Base-by-base conservation (phyloP, 306 rosid species). In the Alnus glutinosa region DNA sequence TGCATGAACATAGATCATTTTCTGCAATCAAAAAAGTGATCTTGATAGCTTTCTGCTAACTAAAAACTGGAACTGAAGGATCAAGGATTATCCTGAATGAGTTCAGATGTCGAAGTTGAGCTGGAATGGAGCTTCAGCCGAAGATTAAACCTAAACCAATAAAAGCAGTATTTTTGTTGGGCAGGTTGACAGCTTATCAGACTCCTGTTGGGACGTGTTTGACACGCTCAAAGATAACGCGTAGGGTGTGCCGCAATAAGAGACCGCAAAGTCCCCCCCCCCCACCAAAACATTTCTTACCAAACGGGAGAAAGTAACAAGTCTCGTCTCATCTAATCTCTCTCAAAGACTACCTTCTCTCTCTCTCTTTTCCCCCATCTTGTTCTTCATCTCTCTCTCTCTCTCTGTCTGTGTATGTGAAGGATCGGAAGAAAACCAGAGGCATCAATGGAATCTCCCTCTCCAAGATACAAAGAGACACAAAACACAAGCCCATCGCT, bases 381-480 rank as follows among this genome's bases (percentile, higher is more conserved):
- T 19, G 68, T 63, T 47, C 34, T 32, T 32, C 28, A n/a, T 61
- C 70, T 63, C 19, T 36, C 11, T 48, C 37, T 36, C 61, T 70
- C 58, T 42, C 46, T 49, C 3, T 52, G 14, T 5, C 18, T 48
- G 70, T 47, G 54, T 70, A 55, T n/a, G 15, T 63, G 6, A 13
- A 51, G 72, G 28, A n/a, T 64, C 84, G 54, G 7, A 48, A 34
- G 9, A 14, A 42, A 42, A 42, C 46, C 46, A 42, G 46, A 44
- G 61, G 49, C 80, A 76, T 76, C 90, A 12, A 93, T 93, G 98
- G 94, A 86, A 18, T 75, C 90, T 78, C 70, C 72, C 66, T 87
- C 91, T 70, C 86, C 87, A 1, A 86, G 79, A 42, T 71, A 77
- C 73, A 85, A 82, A 23, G 83, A 83, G 30, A 67, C 47, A 13